Evolutionary conservation across 179 eudicot genomes (phyloP), one percentile per base, ranked within the genome.

Genomic region (Corrigiola litoralis): DNA sequence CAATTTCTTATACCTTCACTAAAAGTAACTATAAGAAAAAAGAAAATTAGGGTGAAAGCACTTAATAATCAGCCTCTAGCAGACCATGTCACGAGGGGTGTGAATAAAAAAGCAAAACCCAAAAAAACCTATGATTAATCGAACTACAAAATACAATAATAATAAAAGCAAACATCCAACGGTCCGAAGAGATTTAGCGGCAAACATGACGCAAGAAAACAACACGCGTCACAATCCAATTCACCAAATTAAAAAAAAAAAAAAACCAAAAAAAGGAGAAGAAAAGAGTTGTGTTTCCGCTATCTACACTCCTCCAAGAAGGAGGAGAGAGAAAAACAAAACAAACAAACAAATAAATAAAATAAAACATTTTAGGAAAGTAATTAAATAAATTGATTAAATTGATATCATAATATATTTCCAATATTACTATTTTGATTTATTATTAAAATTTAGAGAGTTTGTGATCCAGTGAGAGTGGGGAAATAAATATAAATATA

Each of bases 151-250:
- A 29, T 2, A 18, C n/a, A n/a, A n/a, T n/a, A 27, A 32, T 33
- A 31, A 4, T 14, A 48, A 51, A n/a, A 24, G 16, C 49, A 1
- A 29, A n/a, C n/a, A 68, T 49, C 72, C 66, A 66, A 53, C 66
- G 69, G 69, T 36, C 10, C 13, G 0, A 6, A 42, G 33, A 46
- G 1, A 27, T 45, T 2, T 1, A 21, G 27, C 72, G 72, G 58
- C 61, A 55, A 25, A 48, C 31, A 27, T 46, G 54, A 67, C 68
- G 65, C 24, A 46, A 38, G 16, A 13, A 46, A 37, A 47, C 55
- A 2, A 38, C 60, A 73, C 69, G 64, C 17, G 76, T 52, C 49
- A 66, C 5, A 21, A 60, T 66, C 67, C 20, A 9, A 4, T 11
- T 2, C 59, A 29, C 29, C 34, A 17, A 20, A 21, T 46, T 21